Evolutionary conservation across 148 eudicot genomes (phyloP), one percentile per base, ranked within the genome.

Genomic region (Rhododendron simsii): DNA sequence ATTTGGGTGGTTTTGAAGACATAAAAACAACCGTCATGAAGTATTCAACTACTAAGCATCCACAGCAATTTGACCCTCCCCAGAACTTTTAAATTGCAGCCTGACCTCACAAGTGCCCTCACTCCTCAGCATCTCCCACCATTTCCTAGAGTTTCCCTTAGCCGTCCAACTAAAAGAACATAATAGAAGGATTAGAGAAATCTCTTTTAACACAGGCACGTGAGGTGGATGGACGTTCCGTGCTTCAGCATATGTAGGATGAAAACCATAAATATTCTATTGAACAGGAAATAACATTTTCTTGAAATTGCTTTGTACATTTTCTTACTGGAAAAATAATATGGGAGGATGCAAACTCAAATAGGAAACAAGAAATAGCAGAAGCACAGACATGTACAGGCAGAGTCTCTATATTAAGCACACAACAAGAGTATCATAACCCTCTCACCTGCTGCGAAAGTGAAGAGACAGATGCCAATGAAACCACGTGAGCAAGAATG

Each of bases 401-500:
- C 89, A 53, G 83, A 86, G 23, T 18, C n/a, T 18, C 51, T 59
- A 30, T 67, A 47, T 47, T 18, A 11, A 84, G 15, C 21, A 50
- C 33, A 50, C 65, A 1, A 75, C 11, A 20, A 41, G 8, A 15
- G 37, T 5, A 71, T 51, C 30, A 45, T 20, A 47, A 79, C 39
- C 87, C 78, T 48, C 86, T 91, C 85, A 95, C 99, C 95, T 92
- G 98, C 87, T 94, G 98, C 83, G 91, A 88, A 59, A 88, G 89
- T 84, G 98, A 91, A 75, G 90, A 87, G 67, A 88, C 87, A 85
- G 91, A 90, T 20, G 96, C 91, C 79, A 93, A 83, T 77, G 96
- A 90, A 44, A 91, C 91, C 87, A 91, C 92, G 87, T 95, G 94
- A 84, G 96, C 95, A 89, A 97, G 93, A 89, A 94, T 90, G 74